phyloP scores from a whole-genome alignment of 768 basidiomycete species.

The Leccinum boreale region DNA sequence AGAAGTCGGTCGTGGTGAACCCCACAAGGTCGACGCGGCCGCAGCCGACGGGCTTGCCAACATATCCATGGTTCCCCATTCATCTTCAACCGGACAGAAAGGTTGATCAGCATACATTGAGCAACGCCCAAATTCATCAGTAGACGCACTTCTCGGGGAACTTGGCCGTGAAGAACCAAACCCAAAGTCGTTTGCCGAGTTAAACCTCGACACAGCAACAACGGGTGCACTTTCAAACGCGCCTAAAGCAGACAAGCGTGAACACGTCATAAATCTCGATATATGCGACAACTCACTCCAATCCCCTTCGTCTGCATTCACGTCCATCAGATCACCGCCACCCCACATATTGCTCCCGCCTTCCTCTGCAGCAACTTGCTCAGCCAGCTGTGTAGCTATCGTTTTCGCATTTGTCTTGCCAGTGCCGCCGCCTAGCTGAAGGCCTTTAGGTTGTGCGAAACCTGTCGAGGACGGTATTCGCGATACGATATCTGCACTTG shows the following conservation, averaged over 20 bases:
- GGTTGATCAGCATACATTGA: background rate
- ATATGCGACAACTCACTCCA: slow-evolving; percentile 68
- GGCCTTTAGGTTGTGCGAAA: slow-evolving; percentile 47
- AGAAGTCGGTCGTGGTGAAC: slow-evolving; percentile 14
- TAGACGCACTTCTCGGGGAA: slow-evolving; percentile 12
- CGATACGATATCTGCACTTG: background rate
- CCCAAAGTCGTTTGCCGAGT: slow-evolving; percentile 24
- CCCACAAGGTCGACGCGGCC: slow-evolving; percentile 11
- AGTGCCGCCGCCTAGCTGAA: slow-evolving; percentile 59
- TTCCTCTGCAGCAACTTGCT: slow-evolving; percentile 46
- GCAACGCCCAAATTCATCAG: background rate
- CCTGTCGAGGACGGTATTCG: slow-evolving; percentile 9
- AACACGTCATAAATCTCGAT: background rate
- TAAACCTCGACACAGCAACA: slow-evolving; percentile 24
- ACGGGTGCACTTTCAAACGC: slow-evolving; percentile 66
- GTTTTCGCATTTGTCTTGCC: slow-evolving; percentile 42
- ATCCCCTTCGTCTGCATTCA: slow-evolving; percentile 89
- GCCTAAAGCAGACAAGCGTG: slow-evolving; percentile 37
- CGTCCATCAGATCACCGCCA: slow-evolving; percentile 81
- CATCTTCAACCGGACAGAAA: slow-evolving; percentile 8
- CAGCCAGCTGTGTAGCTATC: slow-evolving; percentile 54
- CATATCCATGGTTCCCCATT: slow-evolving; percentile 22
- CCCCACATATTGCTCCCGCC: slow-evolving; percentile 62
- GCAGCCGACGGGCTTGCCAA: slow-evolving; percentile 2
- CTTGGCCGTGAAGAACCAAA: slow-evolving; percentile 18